These are phyloP conservation scores for Pichia cephalocereana DNA, from an alignment of 805 yeast species.

Conservation along the genomic window DNA sequence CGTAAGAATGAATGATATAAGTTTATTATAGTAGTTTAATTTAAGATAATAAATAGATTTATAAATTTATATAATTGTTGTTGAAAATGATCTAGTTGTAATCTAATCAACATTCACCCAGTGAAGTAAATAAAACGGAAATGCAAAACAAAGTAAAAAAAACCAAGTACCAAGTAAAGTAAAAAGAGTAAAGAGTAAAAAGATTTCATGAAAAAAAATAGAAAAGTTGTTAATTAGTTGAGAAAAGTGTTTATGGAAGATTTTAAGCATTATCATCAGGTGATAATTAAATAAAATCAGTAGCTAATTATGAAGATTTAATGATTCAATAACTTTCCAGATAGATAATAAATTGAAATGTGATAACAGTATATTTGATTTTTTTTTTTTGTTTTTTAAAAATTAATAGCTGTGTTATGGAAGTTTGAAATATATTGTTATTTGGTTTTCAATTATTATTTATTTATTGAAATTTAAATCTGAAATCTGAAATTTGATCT, in stretches of 20 bases:
- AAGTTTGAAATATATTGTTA: not conserved
- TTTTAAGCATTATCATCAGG: not conserved
- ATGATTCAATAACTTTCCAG: too few relatives aligned
- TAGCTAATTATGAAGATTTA: too few relatives aligned
- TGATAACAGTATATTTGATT: not conserved
- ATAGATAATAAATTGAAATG: too few relatives aligned
- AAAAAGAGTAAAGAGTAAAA: not conserved
- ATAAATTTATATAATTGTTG: not conserved
- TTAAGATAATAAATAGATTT: not conserved
- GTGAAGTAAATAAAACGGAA: not conserved
- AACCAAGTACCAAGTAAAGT: not conserved
- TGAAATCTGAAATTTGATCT: slow-evolving; percentile 4
- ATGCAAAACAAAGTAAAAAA: not conserved
- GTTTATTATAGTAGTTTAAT: not conserved
- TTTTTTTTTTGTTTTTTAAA: not conserved
- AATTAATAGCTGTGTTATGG: not conserved
- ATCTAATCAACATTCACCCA: not conserved
- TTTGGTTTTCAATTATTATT: not conserved
- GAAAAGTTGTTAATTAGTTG: not conserved
- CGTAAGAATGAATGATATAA: not conserved
- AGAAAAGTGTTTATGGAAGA: not conserved
- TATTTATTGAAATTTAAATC: slow-evolving; percentile 3
- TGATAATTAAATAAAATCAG: too few relatives aligned
- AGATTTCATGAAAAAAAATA: not conserved
- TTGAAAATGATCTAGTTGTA: not conserved